These are phyloP conservation scores for Candida xiaguanensis DNA, from an alignment of 805 yeast genomes.

Conservation along the genomic window DNA sequence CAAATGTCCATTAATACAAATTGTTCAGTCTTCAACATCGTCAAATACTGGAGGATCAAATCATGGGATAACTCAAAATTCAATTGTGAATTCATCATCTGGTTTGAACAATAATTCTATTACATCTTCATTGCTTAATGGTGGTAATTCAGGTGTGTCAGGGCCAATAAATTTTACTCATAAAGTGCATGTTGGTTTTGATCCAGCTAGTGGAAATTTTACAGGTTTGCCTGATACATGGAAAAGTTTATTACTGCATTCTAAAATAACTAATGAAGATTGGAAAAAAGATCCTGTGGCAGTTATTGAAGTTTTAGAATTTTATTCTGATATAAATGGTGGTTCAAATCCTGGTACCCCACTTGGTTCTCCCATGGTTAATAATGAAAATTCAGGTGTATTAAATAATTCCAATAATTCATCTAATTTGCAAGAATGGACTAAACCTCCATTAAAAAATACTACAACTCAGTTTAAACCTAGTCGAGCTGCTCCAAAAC, in stretches of 20 bases:
- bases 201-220: constrained; percentile 64
- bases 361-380: constrained; percentile 21
- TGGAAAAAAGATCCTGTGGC: constrained; percentile 63
- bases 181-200: constrained; percentile 84
- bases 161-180: constrained; percentile 94
- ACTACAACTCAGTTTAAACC: constrained; percentile 24
- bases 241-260: constrained; percentile 52
- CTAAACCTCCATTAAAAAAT: constrained; percentile 21
- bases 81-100: neutral
- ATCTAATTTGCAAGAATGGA: constrained; percentile 40
- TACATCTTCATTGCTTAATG: constrained; percentile 2
- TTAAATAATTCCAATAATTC: constrained; percentile 9
- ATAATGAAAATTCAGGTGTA: neutral
- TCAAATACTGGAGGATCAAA: neutral
- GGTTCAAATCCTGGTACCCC: constrained; percentile 31
- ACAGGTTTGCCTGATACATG: constrained; percentile 57
- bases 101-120: constrained; percentile 22
- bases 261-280: constrained; percentile 59
- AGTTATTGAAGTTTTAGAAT: constrained; percentile 57
- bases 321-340: constrained; percentile 47
- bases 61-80: constrained; percentile 7
- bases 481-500: constrained; percentile 39
- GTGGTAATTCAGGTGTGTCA: constrained; percentile 51
- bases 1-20: constrained; percentile 61
- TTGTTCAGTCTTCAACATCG: constrained; percentile 17